phyloP scores from a whole-genome alignment of 306 rosid genomes.

The Cajanus cajan region DNA sequence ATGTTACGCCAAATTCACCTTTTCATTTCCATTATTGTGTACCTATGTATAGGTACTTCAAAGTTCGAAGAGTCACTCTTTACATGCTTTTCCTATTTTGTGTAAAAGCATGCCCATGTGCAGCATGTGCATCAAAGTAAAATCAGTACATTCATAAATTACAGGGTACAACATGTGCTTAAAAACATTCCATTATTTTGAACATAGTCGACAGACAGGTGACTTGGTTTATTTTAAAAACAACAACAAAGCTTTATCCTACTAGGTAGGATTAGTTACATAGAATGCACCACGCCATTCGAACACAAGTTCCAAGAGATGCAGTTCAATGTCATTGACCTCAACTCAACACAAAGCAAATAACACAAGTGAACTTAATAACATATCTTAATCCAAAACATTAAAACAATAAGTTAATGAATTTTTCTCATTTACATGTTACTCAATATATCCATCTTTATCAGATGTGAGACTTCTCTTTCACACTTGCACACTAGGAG shows the following conservation, averaged over 20 bases:
- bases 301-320: slow-evolving; percentile 16
- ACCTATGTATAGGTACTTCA: background rate
- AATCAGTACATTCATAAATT: background rate
- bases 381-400: too few relatives aligned
- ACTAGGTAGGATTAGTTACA: too few relatives aligned
- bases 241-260: too few relatives aligned
- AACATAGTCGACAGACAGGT: background rate
- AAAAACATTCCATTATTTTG: slow-evolving; percentile 9
- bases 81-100: background rate
- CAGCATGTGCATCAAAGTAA: background rate
- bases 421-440: too few relatives aligned
- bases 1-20: background rate
- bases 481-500: too few relatives aligned
- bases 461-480: too few relatives aligned
- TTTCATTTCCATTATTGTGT: background rate
- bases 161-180: background rate
- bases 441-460: too few relatives aligned
- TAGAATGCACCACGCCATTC: too few relatives aligned
- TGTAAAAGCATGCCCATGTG: background rate
- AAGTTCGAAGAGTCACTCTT: background rate
- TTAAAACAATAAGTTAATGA: too few relatives aligned
- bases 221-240: background rate
- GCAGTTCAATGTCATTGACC: background rate
- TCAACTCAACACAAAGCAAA: background rate
- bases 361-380: too few relatives aligned